These are phyloP conservation scores for Xylaria sp. DNA, from an alignment of 2,329 filamentous ascomycete genomes.

Conservation along the genomic window DNA sequence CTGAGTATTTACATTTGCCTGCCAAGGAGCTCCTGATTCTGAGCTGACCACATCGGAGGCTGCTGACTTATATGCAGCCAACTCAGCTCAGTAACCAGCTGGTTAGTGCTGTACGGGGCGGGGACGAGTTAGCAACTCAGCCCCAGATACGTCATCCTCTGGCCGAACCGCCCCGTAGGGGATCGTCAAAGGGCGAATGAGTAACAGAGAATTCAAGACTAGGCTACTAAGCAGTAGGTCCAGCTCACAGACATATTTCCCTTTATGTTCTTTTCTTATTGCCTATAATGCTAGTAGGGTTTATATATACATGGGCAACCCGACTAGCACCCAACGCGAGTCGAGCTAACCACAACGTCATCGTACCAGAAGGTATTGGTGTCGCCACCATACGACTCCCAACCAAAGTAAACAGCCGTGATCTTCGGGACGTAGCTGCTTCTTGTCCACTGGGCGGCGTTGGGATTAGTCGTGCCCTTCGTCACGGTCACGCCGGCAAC, in stretches of 20 bases:
- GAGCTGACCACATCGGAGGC: too few species aligned
- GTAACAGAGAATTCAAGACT: not conserved
- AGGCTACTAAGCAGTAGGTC: not conserved
- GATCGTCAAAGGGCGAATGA: not conserved
- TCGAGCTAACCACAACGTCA: constrained; percentile 63
- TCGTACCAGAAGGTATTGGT: constrained; percentile 73
- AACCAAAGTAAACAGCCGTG: constrained; percentile 69
- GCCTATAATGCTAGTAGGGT: not conserved
- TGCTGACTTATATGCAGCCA: too few species aligned
- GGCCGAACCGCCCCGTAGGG: too few species aligned
- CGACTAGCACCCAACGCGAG: constrained; percentile 59
- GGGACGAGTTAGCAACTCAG: too few species aligned
- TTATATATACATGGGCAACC: constrained; percentile 4
- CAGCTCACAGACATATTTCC: not conserved
- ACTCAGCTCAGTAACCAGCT: too few species aligned
- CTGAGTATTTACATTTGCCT: too few species aligned
- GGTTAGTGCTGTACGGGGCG: too few species aligned
- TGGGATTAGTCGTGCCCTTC: constrained; percentile 60
- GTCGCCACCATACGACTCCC: constrained; percentile 71
- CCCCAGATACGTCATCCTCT: too few species aligned
- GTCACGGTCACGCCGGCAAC: constrained; percentile 63
- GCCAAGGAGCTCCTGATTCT: too few species aligned
- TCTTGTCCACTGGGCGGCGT: constrained; percentile 64
- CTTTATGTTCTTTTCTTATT: not conserved
- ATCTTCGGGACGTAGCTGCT: constrained; percentile 62